Percentiles rank a stretch among this genome's conserved stretches.
phyloP scores from a whole-genome alignment of 2,329 filamentous ascomycete genomes.

The Rutstroemia sp. region DNA sequence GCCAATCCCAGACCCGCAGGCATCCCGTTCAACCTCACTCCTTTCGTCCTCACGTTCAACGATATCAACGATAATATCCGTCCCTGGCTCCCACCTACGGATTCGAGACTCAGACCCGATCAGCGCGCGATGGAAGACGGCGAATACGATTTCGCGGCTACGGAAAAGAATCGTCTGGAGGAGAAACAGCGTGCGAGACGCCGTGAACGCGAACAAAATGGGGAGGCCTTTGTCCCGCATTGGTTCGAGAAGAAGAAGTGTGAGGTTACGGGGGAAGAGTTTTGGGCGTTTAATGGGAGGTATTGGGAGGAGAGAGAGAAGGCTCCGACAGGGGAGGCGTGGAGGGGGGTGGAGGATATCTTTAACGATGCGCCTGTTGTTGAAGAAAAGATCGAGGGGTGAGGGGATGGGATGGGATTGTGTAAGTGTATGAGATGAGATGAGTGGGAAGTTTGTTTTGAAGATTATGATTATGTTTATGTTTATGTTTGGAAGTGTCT shows the following conservation, averaged over 20 bases:
- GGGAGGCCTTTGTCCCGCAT: constrained; percentile 73
- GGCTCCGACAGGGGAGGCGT: constrained; percentile 23
- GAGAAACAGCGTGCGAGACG: constrained; percentile 79
- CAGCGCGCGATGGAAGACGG: constrained; percentile 98
- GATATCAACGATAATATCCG: constrained; percentile 77
- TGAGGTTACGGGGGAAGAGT: constrained; percentile 76
- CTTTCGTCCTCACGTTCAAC: constrained; percentile 92
- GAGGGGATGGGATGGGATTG: too few relatives aligned
- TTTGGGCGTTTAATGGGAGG: constrained; percentile 80
- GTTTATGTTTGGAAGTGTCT: too few relatives aligned
- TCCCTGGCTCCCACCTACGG: constrained; percentile 78
- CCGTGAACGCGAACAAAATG: constrained; percentile 63
- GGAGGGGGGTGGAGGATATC: constrained; percentile 31
- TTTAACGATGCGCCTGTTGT: constrained; percentile 17
- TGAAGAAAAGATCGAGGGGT: too few relatives aligned
- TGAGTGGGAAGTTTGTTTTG: too few relatives aligned
- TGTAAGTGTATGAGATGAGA: too few relatives aligned
- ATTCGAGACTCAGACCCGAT: constrained; percentile 86
- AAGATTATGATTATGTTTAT: too few relatives aligned
- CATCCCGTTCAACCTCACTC: constrained; percentile 95
- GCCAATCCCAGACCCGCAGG: constrained; percentile 71
- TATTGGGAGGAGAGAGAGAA: constrained; percentile 70
- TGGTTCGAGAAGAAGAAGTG: constrained; percentile 77
- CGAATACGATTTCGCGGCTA: constrained; percentile 88
- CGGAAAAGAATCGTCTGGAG: constrained; percentile 91